Percentiles rank a stretch among this genome's conserved stretches.
Evolutionary conservation across 2,329 filamentous ascomycete species (phyloP).

Genomic region (Calonectria leucothoes): DNA sequence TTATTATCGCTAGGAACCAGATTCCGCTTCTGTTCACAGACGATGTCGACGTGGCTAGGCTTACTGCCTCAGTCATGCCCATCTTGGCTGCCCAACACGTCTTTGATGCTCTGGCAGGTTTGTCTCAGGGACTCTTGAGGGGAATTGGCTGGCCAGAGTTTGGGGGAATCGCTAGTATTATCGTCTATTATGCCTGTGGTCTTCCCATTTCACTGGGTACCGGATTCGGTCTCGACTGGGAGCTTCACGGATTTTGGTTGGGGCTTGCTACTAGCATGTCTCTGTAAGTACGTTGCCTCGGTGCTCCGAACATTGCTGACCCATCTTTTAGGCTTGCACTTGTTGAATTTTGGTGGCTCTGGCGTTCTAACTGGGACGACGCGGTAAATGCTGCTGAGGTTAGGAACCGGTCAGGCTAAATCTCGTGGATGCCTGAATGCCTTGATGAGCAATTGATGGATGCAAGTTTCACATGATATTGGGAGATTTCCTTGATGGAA

Average conservation of each 20-base stretch:
- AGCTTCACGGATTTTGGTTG: conserved; percentile 81
- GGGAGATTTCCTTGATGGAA: neutral
- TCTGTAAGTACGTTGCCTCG: neutral
- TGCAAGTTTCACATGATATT: neutral
- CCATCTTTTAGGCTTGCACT: neutral
- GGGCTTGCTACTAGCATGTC: neutral
- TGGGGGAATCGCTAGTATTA: conserved; percentile 88
- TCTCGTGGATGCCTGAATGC: neutral
- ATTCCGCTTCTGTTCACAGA: conserved; percentile 83
- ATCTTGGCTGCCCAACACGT: conserved; percentile 89
- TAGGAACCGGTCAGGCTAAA: neutral
- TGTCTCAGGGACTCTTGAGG: conserved; percentile 85
- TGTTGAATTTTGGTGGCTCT: neutral
- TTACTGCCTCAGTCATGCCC: conserved; percentile 79
- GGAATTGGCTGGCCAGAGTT: conserved; percentile 90
- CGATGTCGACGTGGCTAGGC: conserved; percentile 73
- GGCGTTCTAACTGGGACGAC: neutral
- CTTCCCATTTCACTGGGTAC: conserved; percentile 85
- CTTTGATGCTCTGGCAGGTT: conserved; percentile 83
- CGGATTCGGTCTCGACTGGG: conserved; percentile 82
- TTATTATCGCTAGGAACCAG: conserved; percentile 74
- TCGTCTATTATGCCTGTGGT: conserved; percentile 87
- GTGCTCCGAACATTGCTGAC: neutral
- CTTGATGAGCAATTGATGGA: neutral
- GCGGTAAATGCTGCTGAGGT: neutral